These are phyloP conservation scores for Exsudoporus frostii DNA, from an alignment of 768 basidiomycete species.

Conservation along the genomic window DNA sequence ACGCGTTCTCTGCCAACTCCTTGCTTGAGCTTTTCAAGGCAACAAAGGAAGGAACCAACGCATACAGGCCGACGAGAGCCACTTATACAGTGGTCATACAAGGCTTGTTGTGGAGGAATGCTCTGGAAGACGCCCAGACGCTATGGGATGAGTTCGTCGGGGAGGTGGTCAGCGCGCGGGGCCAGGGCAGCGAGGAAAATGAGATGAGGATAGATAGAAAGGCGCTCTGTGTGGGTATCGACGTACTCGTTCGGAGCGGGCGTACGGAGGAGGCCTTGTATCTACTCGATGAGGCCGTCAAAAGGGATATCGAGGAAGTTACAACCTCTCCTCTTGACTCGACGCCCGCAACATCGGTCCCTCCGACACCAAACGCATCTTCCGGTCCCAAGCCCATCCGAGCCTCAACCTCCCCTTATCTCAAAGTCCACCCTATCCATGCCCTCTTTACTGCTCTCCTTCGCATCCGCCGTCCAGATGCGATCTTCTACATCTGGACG, in stretches of 20 bases:
- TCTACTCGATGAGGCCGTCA: conserved; percentile 44
- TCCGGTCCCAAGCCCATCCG: background rate
- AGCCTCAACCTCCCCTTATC: conserved; percentile 4
- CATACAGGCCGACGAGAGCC: conserved; percentile 40
- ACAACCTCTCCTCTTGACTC: background rate
- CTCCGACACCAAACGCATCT: background rate
- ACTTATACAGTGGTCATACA: conserved; percentile 55
- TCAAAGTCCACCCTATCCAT: conserved; percentile 35
- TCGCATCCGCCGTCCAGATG: conserved; percentile 54
- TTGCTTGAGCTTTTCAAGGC: conserved; percentile 40
- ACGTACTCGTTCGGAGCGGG: conserved; percentile 43
- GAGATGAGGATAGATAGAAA: conserved; percentile 40
- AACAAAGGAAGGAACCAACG: conserved; percentile 22
- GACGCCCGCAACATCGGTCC: background rate
- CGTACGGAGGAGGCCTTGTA: conserved; percentile 47
- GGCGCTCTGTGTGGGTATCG: conserved; percentile 49
- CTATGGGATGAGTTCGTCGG: conserved; percentile 42
- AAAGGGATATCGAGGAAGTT: conserved; percentile 14
- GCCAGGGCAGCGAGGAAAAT: background rate
- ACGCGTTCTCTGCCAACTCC: conserved; percentile 24
- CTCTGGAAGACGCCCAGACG: conserved; percentile 37
- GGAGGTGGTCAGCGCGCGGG: conserved; percentile 7
- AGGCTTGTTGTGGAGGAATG: conserved; percentile 46
- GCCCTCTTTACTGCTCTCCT: conserved; percentile 48
- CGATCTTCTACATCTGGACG: conserved; percentile 68